Base-by-base conservation (phyloP, 1,284 basidiomycete genomes). In the Porodaedalea pini region DNA sequence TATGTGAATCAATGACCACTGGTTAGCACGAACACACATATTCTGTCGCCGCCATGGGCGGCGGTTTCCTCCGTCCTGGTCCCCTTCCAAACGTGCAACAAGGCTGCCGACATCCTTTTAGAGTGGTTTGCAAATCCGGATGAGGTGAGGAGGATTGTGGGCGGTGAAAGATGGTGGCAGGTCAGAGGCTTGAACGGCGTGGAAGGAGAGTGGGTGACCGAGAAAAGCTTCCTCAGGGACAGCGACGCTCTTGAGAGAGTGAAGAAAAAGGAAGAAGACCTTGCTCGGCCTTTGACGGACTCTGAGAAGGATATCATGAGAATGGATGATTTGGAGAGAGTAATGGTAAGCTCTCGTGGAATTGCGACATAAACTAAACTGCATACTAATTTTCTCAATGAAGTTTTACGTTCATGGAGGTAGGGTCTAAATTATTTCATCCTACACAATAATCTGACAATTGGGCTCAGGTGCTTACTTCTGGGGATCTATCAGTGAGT, bases 81-180 rank as follows among this genome's bases (percentile, higher is more conserved):
- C n/a, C 81, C 83, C 0, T 67, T 85, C 2, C 63, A 71, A 0
- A 78, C 81, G 4, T 88, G 90, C 67, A 82, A 86, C 60, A 67
- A 74, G 39, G 86, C 92, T 1, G 91, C 92, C 6, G 82, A 89
- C 60, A 64, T 78, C n/a, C 75, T 96, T 7, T 81, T 91, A 36
- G 73, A 85, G 40, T 92, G 88, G 69, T 85, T 96, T 49, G 81
- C 81, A 0, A 87, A 89, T 1, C 80, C 85, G 5, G 84, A 85
- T 39, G 85, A 86, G 60, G 76, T 92, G 44, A 80, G 82, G 65
- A 73, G 76, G 49, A 78, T 92, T 13, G 86, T 91, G 2, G 91
- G 91, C 21, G 91, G 91, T 3, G 83, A 83, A 54, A 78, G 84
- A 55, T 94, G 91, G 92, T 94, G 92, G 92, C 90, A 90, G 68